These are phyloP conservation scores for Hypholoma fasciculare DNA, from an alignment of 768 basidiomycete genomes.

Conservation along the genomic window DNA sequence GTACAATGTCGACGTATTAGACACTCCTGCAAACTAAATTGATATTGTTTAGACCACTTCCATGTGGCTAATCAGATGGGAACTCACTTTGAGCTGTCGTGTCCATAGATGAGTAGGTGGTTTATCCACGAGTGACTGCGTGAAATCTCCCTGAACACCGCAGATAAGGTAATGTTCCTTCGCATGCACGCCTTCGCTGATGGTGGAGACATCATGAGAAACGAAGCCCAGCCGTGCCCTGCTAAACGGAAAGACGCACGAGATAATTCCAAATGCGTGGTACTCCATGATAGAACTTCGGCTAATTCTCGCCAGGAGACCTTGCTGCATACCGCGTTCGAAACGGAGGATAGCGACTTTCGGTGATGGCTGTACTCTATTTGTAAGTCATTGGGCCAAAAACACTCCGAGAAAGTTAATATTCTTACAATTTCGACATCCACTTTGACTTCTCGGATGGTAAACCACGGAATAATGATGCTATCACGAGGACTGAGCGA, in stretches of 20 bases:
- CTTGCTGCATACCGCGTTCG: conserved; percentile 86
- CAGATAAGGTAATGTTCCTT: conserved; percentile 83
- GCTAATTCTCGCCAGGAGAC: conserved; percentile 76
- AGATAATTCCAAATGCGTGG: conserved; percentile 84
- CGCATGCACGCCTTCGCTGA: conserved; percentile 69
- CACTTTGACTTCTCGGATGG: conserved; percentile 73
- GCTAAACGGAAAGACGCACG: conserved; percentile 44
- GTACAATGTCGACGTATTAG: conserved; percentile 76
- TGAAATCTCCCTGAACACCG: conserved; percentile 86
- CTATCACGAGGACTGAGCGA: conserved; percentile 31
- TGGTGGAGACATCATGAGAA: conserved; percentile 7
- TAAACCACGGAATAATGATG: conserved; percentile 75
- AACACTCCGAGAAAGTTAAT: background rate
- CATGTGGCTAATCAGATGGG: background rate
- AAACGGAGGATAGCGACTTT: conserved; percentile 82
- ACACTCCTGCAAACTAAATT: conserved; percentile 73
- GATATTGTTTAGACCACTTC: background rate
- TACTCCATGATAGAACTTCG: conserved; percentile 79
- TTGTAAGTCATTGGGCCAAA: conserved; percentile 7
- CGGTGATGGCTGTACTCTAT: conserved; percentile 61
- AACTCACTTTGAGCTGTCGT: conserved; percentile 68
- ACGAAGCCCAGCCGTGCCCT: background rate
- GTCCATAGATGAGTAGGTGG: conserved; percentile 79
- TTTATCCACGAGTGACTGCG: conserved; percentile 67
- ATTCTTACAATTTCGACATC: conserved; percentile 71